Evolutionary conservation across 352 stramenopile genomes (phyloP).

Genomic region (Globisporangium recalcitrans): DNA sequence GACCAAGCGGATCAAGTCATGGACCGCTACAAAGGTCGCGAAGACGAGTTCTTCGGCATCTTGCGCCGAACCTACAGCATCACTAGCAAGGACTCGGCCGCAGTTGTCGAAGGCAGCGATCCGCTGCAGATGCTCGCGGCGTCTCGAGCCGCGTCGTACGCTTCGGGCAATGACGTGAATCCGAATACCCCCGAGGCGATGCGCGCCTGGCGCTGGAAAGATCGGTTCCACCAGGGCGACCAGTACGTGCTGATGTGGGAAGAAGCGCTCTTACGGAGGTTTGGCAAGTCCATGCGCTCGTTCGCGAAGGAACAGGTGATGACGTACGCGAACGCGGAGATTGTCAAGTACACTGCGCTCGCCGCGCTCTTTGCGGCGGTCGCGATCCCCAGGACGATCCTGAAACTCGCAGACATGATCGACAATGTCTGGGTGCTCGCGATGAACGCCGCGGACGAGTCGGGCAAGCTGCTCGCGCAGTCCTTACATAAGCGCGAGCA

Average conservation of each 20-base stretch:
- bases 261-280: constrained; percentile 59
- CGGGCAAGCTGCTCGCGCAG: constrained; percentile 69
- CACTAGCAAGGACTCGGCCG: constrained; percentile 19
- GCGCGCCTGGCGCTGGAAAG: constrained; percentile 79
- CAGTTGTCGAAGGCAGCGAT: constrained; percentile 17
- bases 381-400: constrained; percentile 60
- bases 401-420: constrained; percentile 70
- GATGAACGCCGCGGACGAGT: constrained; percentile 72
- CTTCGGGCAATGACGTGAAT: not conserved
- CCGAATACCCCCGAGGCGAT: constrained; percentile 18
- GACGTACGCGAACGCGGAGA: constrained; percentile 59
- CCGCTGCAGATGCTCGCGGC: constrained; percentile 32
- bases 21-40: constrained; percentile 75
- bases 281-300: constrained; percentile 75
- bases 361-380: constrained; percentile 71
- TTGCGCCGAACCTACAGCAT: constrained; percentile 53
- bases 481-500: constrained; percentile 63
- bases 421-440: constrained; percentile 83
- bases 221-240: constrained; percentile 74
- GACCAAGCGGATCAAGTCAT: constrained; percentile 77
- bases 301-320: constrained; percentile 71
- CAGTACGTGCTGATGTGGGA: constrained; percentile 83
- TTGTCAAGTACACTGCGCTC: constrained; percentile 73
- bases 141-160: constrained; percentile 19
- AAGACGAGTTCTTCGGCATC: constrained; percentile 79